phyloP scores from a whole-genome alignment of 371 early-diverging fungal species.

The Mortierella sp. region DNA sequence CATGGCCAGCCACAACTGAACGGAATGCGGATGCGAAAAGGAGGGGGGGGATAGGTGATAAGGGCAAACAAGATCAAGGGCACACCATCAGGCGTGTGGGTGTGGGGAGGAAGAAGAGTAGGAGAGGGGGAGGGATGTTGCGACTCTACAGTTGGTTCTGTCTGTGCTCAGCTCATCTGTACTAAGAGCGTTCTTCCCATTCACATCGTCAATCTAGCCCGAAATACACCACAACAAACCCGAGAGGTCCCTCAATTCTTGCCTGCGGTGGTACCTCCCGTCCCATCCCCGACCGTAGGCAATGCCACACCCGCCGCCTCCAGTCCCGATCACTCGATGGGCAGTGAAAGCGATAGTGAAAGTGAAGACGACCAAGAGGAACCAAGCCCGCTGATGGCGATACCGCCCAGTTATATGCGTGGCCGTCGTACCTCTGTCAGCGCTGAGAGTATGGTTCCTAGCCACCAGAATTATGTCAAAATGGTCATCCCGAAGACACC shows the following conservation, averaged over 20 bases:
- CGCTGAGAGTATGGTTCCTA: conserved; percentile 96
- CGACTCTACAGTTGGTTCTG: neutral
- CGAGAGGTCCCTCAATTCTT: conserved; percentile 48
- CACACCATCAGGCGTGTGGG: neutral
- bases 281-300: conserved; percentile 45
- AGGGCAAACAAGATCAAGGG: neutral
- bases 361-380: conserved; percentile 56
- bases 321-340: conserved; percentile 56
- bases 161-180: neutral
- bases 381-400: conserved; percentile 58
- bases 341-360: conserved; percentile 53
- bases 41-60: conserved; percentile 5
- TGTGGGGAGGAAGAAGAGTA: neutral
- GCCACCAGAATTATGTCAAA: conserved; percentile 82
- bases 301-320: conserved; percentile 49
- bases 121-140: neutral
- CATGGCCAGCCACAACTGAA: conserved; percentile 15
- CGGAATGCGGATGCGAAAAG: conserved; percentile 6
- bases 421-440: conserved; percentile 95
- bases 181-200: neutral
- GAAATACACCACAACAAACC: conserved; percentile 32
- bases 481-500: conserved; percentile 88
- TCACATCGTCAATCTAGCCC: conserved; percentile 20
- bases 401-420: conserved; percentile 65
- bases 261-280: conserved; percentile 40